Evolutionary conservation across 306 rosid species (phyloP).

Genomic region (Acacia acuminata): DNA sequence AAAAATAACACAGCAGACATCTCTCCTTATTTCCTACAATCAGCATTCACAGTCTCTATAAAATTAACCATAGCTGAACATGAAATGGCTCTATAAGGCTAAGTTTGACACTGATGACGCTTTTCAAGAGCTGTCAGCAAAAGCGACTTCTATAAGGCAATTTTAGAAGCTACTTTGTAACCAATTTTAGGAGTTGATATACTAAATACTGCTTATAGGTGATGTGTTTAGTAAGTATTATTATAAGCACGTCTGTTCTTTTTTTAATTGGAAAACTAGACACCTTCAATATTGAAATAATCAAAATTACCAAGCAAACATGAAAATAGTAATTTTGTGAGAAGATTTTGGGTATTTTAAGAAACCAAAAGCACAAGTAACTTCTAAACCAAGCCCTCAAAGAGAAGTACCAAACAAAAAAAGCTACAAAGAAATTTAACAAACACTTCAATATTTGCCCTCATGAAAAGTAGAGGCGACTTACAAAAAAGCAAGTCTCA

Average conservation of each 20-base stretch:
- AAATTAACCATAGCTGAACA: not conserved
- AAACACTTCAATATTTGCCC: slow-evolving; percentile 1
- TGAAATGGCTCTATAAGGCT: not conserved
- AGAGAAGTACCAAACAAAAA: not conserved
- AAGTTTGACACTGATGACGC: slow-evolving; percentile 3
- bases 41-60: slow-evolving; percentile 14
- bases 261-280: not conserved
- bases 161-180: slow-evolving; percentile 3
- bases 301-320: slow-evolving; percentile 1
- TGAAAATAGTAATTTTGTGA: not conserved
- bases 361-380: not conserved
- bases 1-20: not conserved
- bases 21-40: not conserved
- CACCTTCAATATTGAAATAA: slow-evolving; percentile 1
- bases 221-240: not conserved
- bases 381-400: slow-evolving; percentile 9
- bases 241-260: not conserved
- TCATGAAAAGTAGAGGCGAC: not conserved
- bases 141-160: not conserved
- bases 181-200: not conserved
- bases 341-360: slow-evolving; percentile 12
- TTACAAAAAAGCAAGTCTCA: not conserved
- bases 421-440: slow-evolving; percentile 3
- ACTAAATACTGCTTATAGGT: not conserved
- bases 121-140: not conserved